A percentile compares a stretch with the other conserved stretches of the same genome.
Conservation (phyloP, 306 rosid species). For the Psophocarpus tetragonolobus region DNA sequence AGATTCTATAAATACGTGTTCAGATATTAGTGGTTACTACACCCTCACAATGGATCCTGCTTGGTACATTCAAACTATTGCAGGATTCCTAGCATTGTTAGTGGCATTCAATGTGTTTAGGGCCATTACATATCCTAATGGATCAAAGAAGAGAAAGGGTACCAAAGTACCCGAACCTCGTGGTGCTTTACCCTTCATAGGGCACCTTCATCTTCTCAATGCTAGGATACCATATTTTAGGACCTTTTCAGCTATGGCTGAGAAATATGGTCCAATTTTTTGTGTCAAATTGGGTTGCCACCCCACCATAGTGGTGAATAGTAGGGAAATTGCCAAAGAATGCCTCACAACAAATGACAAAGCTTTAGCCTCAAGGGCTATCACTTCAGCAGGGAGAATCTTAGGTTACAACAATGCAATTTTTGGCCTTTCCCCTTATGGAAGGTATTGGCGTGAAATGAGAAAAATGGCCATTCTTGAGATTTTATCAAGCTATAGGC, state of each 20-base stretch:
- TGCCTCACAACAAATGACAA: constrained; percentile 43
- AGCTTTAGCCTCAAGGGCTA: constrained; percentile 43
- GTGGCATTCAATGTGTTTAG: neutral
- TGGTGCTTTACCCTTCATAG: constrained; percentile 50
- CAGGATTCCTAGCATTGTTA: constrained; percentile 6
- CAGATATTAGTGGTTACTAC: neutral
- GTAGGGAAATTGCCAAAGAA: constrained; percentile 40
- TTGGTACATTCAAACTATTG: neutral
- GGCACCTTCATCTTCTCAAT: constrained; percentile 48
- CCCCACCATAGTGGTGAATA: constrained; percentile 35
- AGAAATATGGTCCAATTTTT: constrained; percentile 45
- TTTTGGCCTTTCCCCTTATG: constrained; percentile 59
- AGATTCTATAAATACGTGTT: neutral
- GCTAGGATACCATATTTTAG: constrained; percentile 32
- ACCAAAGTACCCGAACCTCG: constrained; percentile 32
- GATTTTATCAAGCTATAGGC: constrained; percentile 38
- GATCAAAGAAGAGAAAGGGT: neutral
- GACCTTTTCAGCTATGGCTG: constrained; percentile 36
- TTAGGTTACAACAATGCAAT: constrained; percentile 52
- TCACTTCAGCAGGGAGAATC: constrained; percentile 38
- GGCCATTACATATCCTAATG: neutral
- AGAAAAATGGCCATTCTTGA: constrained; percentile 50
- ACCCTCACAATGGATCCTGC: constrained; percentile 35
- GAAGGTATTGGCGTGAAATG: constrained; percentile 61
- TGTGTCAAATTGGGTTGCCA: constrained; percentile 39